Percentiles rank a stretch among this genome's conserved stretches.
phyloP scores from a whole-genome alignment of 352 stramenopile species.

The Pythium dissotocum region DNA sequence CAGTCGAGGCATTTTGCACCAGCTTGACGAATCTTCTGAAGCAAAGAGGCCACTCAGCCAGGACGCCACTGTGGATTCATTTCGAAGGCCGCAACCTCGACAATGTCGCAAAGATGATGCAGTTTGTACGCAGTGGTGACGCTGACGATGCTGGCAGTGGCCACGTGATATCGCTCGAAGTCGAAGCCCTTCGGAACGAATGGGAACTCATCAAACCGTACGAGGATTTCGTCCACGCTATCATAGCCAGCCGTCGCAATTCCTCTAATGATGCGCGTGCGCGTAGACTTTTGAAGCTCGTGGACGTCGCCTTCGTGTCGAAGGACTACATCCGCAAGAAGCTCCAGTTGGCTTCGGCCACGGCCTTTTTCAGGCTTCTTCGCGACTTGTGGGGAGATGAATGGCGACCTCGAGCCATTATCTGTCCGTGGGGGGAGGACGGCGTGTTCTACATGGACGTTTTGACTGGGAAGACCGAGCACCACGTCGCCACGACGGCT shows the following conservation, averaged over 20 bases:
- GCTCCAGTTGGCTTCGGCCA: conserved; percentile 38
- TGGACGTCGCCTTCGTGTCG: conserved; percentile 64
- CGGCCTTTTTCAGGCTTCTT: conserved; percentile 44
- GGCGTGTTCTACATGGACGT: conserved; percentile 62
- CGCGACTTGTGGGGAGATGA: conserved; percentile 12
- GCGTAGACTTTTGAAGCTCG: conserved; percentile 42
- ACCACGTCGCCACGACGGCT: conserved; percentile 40
- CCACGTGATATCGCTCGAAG: conserved; percentile 55
- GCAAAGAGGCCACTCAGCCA: background rate
- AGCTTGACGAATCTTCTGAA: conserved; percentile 20
- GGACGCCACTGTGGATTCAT: conserved; percentile 46
- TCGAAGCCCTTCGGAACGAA: conserved; percentile 69
- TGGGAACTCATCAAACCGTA: conserved; percentile 59
- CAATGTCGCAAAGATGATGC: conserved; percentile 59
- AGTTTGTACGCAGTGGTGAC: conserved; percentile 31
- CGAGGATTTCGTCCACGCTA: background rate
- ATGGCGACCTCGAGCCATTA: conserved; percentile 41
- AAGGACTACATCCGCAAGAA: conserved; percentile 76
- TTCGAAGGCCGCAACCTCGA: conserved; percentile 78
- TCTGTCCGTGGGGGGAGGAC: conserved; percentile 66
- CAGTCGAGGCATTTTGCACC: conserved; percentile 38
- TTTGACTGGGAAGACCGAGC: background rate
- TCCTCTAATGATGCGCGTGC: background rate
- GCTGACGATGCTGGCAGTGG: background rate
- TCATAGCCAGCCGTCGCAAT: background rate